A percentile compares a stretch with the other conserved stretches of the same genome.
phyloP scores from a whole-genome alignment of 176 grass and related monocot species.

The Aechmea fasciata region DNA sequence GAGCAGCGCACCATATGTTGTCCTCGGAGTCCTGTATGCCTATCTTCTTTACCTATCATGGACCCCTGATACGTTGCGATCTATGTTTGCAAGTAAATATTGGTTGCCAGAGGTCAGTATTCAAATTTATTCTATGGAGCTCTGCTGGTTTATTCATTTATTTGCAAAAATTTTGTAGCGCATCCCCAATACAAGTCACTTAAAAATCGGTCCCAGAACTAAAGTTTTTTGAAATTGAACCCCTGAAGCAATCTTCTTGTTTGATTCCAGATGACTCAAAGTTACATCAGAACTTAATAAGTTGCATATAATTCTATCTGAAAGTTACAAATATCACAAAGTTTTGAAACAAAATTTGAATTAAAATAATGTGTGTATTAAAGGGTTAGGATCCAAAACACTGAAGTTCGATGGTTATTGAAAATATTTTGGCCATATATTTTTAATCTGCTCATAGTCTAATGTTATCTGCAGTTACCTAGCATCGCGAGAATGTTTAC shows the following conservation, averaged over 20 bases:
- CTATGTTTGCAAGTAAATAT: conserved; percentile 94
- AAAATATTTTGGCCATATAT: neutral
- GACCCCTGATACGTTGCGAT: conserved; percentile 66
- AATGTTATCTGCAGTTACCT: conserved; percentile 33
- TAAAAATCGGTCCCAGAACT: no score
- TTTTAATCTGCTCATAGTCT: neutral
- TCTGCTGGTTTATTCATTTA: no score
- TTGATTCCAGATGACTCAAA: no score
- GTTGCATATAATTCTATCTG: no score
- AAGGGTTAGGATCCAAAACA: no score
- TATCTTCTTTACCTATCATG: conserved; percentile 89
- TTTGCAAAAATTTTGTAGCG: no score
- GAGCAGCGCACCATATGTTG: conserved; percentile 66
- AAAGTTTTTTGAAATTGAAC: no score
- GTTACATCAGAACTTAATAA: no score
- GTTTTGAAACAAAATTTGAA: neutral
- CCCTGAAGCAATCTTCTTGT: no score
- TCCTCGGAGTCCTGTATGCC: conserved; percentile 61
- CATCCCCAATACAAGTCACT: neutral
- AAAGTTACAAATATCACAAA: neutral
- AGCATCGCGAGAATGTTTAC: conserved; percentile 77
- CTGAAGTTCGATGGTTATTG: no score
- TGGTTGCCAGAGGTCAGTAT: conserved; percentile 78
- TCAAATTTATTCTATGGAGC: neutral
- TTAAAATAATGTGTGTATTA: no score